Conservation (phyloP, 2,329 filamentous ascomycete genomes). For the Taxawa tesnikishii region DNA sequence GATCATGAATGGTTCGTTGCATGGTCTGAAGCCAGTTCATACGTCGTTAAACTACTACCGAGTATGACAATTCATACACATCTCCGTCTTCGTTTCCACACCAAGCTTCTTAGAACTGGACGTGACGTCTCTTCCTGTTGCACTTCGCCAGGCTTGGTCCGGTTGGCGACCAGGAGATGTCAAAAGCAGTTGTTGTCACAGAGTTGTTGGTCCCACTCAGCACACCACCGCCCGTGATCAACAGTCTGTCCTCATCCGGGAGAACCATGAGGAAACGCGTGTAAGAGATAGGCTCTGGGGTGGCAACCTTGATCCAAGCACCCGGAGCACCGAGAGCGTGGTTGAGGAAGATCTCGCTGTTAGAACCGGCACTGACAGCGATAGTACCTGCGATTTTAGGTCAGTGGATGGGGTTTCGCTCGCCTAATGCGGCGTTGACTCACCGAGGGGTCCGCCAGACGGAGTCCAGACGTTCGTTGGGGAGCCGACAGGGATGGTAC, state of each 20-base stretch:
- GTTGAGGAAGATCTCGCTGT: conserved; percentile 35
- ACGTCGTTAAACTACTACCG: too few relatives aligned
- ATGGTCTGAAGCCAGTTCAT: too few relatives aligned
- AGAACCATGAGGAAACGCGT: conserved; percentile 34
- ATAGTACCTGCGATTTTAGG: too few relatives aligned
- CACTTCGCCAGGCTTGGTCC: not conserved
- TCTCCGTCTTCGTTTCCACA: too few relatives aligned
- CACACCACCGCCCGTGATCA: conserved; percentile 29
- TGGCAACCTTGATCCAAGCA: conserved; percentile 32
- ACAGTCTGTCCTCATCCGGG: conserved; percentile 23
- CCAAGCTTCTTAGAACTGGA: not conserved
- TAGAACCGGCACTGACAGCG: conserved; percentile 30
- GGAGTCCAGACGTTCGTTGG: conserved; percentile 43
- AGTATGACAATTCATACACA: too few relatives aligned
- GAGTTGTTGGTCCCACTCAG: conserved; percentile 16
- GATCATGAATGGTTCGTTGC: too few relatives aligned
- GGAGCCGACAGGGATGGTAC: conserved; percentile 31
- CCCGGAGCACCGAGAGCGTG: conserved; percentile 29
- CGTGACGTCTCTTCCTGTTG: not conserved
- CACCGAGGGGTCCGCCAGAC: conserved; percentile 33
- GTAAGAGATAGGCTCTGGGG: conserved; percentile 30
- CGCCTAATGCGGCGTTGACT: too few relatives aligned
- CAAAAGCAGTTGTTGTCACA: conserved; percentile 7
- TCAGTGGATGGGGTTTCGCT: too few relatives aligned
- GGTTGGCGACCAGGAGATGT: conserved; percentile 3